Percentiles rank a stretch among this genome's conserved stretches.
Evolutionary conservation across 805 yeast genomes (phyloP).

Genomic region (Starmerella stellata): DNA sequence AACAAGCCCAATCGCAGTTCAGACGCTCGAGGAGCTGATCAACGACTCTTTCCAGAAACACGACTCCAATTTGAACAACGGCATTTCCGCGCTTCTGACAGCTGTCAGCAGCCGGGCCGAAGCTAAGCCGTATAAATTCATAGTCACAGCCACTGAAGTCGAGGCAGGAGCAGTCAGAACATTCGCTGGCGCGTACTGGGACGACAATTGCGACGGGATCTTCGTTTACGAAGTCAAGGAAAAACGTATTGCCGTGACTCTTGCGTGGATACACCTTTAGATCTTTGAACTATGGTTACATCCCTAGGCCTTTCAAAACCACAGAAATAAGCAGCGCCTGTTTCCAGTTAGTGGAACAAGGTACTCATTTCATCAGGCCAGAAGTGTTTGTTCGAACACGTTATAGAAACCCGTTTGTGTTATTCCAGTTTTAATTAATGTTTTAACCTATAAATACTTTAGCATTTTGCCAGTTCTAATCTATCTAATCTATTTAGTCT

Average conservation of each 20-base stretch:
- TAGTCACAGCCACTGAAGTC: conserved; percentile 11
- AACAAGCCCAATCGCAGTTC: conserved; percentile 10
- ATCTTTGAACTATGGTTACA: no score
- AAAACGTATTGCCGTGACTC: neutral
- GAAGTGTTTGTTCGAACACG: no score
- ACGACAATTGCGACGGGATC: conserved; percentile 17
- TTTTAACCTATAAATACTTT: no score
- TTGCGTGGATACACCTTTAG: neutral
- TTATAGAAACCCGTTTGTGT: no score
- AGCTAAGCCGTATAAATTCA: conserved; percentile 13
- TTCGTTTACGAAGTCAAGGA: neutral
- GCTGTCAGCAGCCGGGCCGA: conserved; percentile 9
- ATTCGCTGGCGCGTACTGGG: conserved; percentile 18
- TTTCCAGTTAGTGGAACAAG: no score
- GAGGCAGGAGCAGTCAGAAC: conserved; percentile 13
- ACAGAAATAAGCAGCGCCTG: no score
- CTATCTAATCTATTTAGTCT: no score
- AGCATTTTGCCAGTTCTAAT: no score
- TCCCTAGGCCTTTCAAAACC: no score
- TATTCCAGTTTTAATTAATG: no score
- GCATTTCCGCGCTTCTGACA: conserved; percentile 5
- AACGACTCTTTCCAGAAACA: neutral
- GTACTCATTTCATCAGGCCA: no score
- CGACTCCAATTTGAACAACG: conserved; percentile 3
- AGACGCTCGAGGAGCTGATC: neutral